Base-by-base conservation (phyloP, 192 early-diverging fungal species). In the Neocallimastix lanati region DNA sequence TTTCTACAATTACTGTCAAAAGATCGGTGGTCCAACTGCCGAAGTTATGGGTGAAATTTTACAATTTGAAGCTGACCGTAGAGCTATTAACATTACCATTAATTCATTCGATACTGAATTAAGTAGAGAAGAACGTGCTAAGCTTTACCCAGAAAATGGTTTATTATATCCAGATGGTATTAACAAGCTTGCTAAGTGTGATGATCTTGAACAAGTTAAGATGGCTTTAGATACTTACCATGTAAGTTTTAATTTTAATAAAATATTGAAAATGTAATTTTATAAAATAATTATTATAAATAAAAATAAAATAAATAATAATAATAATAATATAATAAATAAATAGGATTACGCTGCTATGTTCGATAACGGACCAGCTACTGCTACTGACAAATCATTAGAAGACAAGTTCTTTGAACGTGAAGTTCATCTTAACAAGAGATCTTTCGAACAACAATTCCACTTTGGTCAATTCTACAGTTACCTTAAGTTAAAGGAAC, bases 71-170 rank as follows among this genome's bases (percentile, higher is more conserved):
- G 96, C 98, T 1, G 98, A 99, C 83, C 94, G 98, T 37, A 92
- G 98, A 38, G 92, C 96, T 29, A 92, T 99, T 82, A 99, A 98
- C 85, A 99, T 99, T 80, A 99, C 98, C 30, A 96, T 99, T 86
- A 99, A 99, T 88, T 98, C 96, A 11, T 95, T 99, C 84, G 92
- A 95, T 81, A 99, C 98, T 6, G 98, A 99, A 85, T 87, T 99
- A 33, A 89, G 92, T 35, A 98, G 97, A 83, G 97, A 99, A 80
- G 98, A 99, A 83, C 93, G 98, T 15, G 86, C 89, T 78, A 97
- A 95, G 86, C 88, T 99, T 79, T 98, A 94, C 85, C 98, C 98
- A 29, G 91, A 88, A 33, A 86, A 93, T 80, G 98, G 98, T 76
- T 91, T 90, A 80, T 87, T 99, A 82, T 97, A 94, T 83, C 98